Conservation (phyloP, 768 basidiomycete species). For the Serendipita sp. region DNA sequence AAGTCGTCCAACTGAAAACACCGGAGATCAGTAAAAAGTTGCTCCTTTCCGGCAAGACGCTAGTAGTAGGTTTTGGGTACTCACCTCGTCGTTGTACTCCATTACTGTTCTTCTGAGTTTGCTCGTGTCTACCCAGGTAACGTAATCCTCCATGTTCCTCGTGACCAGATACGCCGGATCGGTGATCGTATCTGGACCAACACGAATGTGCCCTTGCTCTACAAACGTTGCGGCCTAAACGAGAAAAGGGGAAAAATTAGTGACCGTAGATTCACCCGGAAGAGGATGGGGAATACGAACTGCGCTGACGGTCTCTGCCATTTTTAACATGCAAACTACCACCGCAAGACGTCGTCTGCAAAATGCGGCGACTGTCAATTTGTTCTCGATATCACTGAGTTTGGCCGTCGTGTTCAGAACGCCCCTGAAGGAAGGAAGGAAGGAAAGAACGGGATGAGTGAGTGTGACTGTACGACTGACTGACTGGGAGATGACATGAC, state of each 20-base stretch:
- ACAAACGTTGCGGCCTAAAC: conserved; percentile 92
- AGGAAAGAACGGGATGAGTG: too few species aligned
- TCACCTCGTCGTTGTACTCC: conserved; percentile 90
- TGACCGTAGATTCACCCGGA: neutral
- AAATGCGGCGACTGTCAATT: conserved; percentile 88
- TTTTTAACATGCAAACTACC: conserved; percentile 79
- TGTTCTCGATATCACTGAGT: conserved; percentile 84
- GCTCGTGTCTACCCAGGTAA: conserved; percentile 97
- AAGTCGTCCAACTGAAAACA: conserved; percentile 73
- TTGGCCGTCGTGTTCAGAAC: conserved; percentile 76
- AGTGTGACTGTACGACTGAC: too few species aligned
- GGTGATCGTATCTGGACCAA: conserved; percentile 88
- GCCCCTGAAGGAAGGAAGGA: conserved; percentile 24
- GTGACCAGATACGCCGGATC: conserved; percentile 95
- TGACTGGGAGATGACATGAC: too few species aligned
- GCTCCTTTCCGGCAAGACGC: neutral
- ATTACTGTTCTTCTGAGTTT: conserved; percentile 92
- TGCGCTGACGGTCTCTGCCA: conserved; percentile 90
- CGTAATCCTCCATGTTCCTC: conserved; percentile 97
- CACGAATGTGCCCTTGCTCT: conserved; percentile 95
- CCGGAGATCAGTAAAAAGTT: conserved; percentile 12
- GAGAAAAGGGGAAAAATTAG: conserved; percentile 10
- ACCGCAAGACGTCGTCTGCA: conserved; percentile 86
- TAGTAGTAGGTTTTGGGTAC: conserved; percentile 9
- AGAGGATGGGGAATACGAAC: conserved; percentile 21